Conservation (phyloP, 345 rosid genomes). For the Gossypium anomalum region DNA sequence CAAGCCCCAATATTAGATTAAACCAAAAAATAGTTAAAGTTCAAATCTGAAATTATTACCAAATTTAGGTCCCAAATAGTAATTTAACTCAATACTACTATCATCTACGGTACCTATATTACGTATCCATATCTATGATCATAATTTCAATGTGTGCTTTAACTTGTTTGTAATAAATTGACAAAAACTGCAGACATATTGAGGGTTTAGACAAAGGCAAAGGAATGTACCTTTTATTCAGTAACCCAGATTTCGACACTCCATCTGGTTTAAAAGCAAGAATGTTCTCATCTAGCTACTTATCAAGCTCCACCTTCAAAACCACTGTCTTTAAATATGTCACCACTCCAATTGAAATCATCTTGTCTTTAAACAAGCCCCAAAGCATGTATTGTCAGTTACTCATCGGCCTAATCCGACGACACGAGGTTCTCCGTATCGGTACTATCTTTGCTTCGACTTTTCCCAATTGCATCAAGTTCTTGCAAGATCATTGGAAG, state of each 20-base stretch:
- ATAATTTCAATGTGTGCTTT: too few species aligned
- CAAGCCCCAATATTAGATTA: too few species aligned
- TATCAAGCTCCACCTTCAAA: conserved; percentile 46
- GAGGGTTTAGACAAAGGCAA: conserved; percentile 55
- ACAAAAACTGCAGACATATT: conserved; percentile 30
- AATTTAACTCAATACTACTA: too few species aligned
- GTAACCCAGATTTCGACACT: conserved; percentile 47
- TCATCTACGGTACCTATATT: too few species aligned
- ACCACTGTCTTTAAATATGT: conserved; percentile 31
- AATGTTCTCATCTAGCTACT: conserved; percentile 46
- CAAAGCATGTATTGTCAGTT: conserved; percentile 69
- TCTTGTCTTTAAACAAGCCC: conserved; percentile 45
- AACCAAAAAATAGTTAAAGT: too few species aligned
- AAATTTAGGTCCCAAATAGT: too few species aligned
- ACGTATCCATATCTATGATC: too few species aligned
- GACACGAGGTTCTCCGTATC: conserved; percentile 37
- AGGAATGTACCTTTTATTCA: conserved; percentile 49
- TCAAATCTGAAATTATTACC: too few species aligned
- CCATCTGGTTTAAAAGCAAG: conserved; percentile 52
- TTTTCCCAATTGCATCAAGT: conserved; percentile 41
- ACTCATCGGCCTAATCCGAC: conserved; percentile 51
- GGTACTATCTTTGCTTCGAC: conserved; percentile 47
- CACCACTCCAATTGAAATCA: conserved; percentile 52
- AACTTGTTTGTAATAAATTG: background rate
- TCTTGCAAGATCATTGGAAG: conserved; percentile 50